Evolutionary conservation across 1,139 yeast species (phyloP).

Genomic region (Blastobotrys persicus): DNA sequence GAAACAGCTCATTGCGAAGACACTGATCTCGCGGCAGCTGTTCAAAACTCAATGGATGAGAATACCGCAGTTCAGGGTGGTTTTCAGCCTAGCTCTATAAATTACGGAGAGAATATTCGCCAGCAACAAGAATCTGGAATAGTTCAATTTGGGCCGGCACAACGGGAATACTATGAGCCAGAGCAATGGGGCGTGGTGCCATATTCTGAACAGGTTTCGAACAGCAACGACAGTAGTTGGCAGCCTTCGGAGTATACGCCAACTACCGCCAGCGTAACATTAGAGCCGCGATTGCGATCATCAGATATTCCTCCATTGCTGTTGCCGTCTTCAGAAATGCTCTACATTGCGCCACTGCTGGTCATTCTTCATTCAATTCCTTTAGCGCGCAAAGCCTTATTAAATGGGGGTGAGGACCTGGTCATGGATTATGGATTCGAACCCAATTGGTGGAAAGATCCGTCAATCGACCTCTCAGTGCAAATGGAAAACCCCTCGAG

Average conservation of each 20-base stretch:
- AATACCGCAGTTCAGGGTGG: background rate
- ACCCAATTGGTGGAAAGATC: slow-evolving; percentile 47
- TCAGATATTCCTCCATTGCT: slow-evolving; percentile 36
- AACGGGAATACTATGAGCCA: slow-evolving; percentile 27
- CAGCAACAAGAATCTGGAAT: background rate
- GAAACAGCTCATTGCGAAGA: slow-evolving; percentile 8
- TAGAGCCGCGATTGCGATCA: slow-evolving; percentile 11
- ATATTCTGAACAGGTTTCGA: slow-evolving; percentile 8
- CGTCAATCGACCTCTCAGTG: slow-evolving; percentile 23
- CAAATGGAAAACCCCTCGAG: slow-evolving; percentile 15
- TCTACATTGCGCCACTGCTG: slow-evolving; percentile 40
- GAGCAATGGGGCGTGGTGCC: slow-evolving; percentile 33
- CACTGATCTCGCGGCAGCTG: slow-evolving; percentile 20
- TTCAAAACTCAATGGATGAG: slow-evolving; percentile 16
- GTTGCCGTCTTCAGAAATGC: slow-evolving; percentile 38
- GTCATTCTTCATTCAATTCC: slow-evolving; percentile 47
- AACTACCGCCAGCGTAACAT: background rate
- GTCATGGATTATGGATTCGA: slow-evolving; percentile 41
- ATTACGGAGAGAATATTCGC: background rate
- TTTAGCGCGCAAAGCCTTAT: slow-evolving; percentile 38
- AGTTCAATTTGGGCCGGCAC: slow-evolving; percentile 30
- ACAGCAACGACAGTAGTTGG: background rate
- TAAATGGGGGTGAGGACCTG: slow-evolving; percentile 34
- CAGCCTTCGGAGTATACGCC: background rate
- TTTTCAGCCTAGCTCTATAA: background rate